These are phyloP conservation scores for Claviceps sp. DNA, from an alignment of 2,329 filamentous ascomycete species.

Conservation along the genomic window DNA sequence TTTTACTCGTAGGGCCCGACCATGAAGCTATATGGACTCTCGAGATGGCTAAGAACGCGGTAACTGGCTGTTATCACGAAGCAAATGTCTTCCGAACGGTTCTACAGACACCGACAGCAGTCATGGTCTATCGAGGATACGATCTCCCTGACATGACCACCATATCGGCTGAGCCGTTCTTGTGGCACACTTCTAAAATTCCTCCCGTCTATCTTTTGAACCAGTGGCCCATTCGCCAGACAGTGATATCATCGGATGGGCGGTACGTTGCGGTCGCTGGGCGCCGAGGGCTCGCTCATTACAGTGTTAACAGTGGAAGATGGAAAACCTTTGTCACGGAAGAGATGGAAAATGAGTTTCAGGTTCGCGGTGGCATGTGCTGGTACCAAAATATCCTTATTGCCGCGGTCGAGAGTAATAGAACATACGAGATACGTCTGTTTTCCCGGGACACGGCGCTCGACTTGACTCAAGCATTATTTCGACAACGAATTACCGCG, in stretches of 20 bases:
- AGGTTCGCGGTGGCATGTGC: slow-evolving; percentile 91
- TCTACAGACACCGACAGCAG: slow-evolving; percentile 72
- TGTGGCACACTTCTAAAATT: slow-evolving; percentile 91
- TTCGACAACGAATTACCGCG: slow-evolving; percentile 64
- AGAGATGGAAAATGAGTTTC: slow-evolving; percentile 75
- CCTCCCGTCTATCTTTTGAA: slow-evolving; percentile 74
- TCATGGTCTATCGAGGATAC: slow-evolving; percentile 89
- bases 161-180: slow-evolving; percentile 77
- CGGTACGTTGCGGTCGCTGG: slow-evolving; percentile 96
- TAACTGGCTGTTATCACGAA: slow-evolving; percentile 80
- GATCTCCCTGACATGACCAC: slow-evolving; percentile 82
- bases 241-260: slow-evolving; percentile 81
- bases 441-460: slow-evolving; percentile 79
- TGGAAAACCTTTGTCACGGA: slow-evolving; percentile 90
- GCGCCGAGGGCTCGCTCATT: slow-evolving; percentile 80
- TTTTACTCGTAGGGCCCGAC: slow-evolving; percentile 57
- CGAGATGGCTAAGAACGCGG: slow-evolving; percentile 88
- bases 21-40: slow-evolving; percentile 75
- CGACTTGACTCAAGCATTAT: slow-evolving; percentile 58
- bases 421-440: slow-evolving; percentile 74
- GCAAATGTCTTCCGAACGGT: slow-evolving; percentile 84
- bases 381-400: slow-evolving; percentile 96
- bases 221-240: slow-evolving; percentile 85
- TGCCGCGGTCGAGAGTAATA: slow-evolving; percentile 77
- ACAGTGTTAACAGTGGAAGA: slow-evolving; percentile 82